These are phyloP conservation scores for Pisolithus microcarpus DNA, from an alignment of 768 basidiomycete species.

Conservation along the genomic window DNA sequence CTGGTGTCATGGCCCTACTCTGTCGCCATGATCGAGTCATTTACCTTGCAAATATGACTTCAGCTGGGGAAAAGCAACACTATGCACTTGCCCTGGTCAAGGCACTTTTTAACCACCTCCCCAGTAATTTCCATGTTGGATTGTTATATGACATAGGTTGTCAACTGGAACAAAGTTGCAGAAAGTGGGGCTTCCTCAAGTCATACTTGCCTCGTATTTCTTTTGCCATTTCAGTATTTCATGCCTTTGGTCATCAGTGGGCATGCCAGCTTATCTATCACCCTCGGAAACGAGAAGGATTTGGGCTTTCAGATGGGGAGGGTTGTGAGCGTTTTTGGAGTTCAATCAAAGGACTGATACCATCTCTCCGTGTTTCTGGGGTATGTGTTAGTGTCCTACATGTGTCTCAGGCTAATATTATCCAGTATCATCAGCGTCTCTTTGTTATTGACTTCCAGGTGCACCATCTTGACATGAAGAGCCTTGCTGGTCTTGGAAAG, in stretches of 20 bases:
- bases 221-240: conserved; percentile 3
- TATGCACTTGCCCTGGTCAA: too few relatives aligned
- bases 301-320: too few relatives aligned
- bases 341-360: conserved; percentile 13
- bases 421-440: too few relatives aligned
- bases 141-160: too few relatives aligned
- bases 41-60: conserved; percentile 12
- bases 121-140: too few relatives aligned
- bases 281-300: conserved; percentile 1
- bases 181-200: too few relatives aligned
- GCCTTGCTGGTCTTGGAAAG: too few relatives aligned
- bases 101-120: too few relatives aligned
- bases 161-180: too few relatives aligned
- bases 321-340: conserved; percentile 9
- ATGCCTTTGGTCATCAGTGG: conserved; percentile 4
- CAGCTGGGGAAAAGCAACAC: not conserved
- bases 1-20: conserved; percentile 17
- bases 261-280: conserved; percentile 4
- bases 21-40: conserved; percentile 18
- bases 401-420: conserved; percentile 5
- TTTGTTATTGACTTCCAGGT: too few relatives aligned
- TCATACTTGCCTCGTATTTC: not conserved
- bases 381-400: conserved; percentile 6
- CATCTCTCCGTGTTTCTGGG: conserved; percentile 13
- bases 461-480: too few relatives aligned